Evolutionary conservation across 371 early-diverging fungal species (phyloP).

Genomic region (Mucor circinelloides): DNA sequence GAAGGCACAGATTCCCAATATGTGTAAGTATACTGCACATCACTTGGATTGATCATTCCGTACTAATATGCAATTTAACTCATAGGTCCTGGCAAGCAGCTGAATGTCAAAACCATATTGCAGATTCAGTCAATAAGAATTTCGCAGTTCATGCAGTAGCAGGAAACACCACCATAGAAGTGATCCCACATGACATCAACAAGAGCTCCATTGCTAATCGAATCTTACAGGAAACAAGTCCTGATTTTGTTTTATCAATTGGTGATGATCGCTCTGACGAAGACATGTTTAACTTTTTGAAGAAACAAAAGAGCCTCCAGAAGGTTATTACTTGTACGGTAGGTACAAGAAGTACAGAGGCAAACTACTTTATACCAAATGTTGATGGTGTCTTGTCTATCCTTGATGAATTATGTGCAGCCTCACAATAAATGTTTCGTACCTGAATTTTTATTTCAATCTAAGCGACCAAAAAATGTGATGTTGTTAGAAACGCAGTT

Average conservation of each 20-base stretch:
- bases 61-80: not conserved
- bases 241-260: constrained; percentile 73
- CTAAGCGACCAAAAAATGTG: no score
- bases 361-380: constrained; percentile 58
- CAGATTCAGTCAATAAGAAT: constrained; percentile 80
- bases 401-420: constrained; percentile 27
- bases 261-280: constrained; percentile 87
- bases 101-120: constrained; percentile 90
- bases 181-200: constrained; percentile 69
- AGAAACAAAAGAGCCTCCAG: constrained; percentile 40
- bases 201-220: constrained; percentile 66
- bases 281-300: constrained; percentile 78
- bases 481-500: no score
- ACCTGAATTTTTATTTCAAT: no score
- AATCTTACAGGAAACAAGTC: constrained; percentile 57
- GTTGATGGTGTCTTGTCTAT: constrained; percentile 49
- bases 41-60: not conserved
- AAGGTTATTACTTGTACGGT: constrained; percentile 61
- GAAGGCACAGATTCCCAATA: constrained; percentile 68
- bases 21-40: constrained; percentile 35
- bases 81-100: constrained; percentile 82
- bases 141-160: constrained; percentile 87
- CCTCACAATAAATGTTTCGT: not conserved
- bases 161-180: constrained; percentile 94
- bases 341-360: constrained; percentile 61